Evolutionary conservation across 2,329 filamentous ascomycete genomes (phyloP), one percentile per base, ranked within the genome.

Genomic region (Colletotrichum godetiae): DNA sequence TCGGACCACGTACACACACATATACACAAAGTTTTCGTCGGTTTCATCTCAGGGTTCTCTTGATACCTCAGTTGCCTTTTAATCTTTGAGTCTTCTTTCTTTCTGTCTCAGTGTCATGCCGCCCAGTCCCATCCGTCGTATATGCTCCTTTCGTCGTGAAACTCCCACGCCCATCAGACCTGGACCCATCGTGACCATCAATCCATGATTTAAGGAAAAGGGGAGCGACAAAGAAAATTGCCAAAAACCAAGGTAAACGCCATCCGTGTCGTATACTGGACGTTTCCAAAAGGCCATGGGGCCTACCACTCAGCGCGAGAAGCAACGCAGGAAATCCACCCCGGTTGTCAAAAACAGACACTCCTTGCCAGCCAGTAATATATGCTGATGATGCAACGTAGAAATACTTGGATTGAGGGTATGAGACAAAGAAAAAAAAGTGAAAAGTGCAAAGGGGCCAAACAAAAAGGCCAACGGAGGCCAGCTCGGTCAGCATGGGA

Each of bases 391-490:
- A 73, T 73, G 70, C 67, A 73, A 70, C 55, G 70, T 70, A 73
- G 67, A 73, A 73, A 64, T 70, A 70, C 55, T 70, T 57, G 70
- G 67, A 73, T 65, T 73, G 70, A 65, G 67, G 70, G 66, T 73
- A 73, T 73, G 67, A 72, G 60, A 74, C 63, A 64, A 70, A 68
- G 69, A 67, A 70, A 64, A 68, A 64, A 63, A 53, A 62, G 68
- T 46, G 42, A 63, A 66, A 66, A 72, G 46, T 42, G 53, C 37
- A 52, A 4, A 22, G 22, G 15, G 59, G 37, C 53, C 31, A 37
- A 57, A 68, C 7, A 71, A 67, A 24, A 29, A 59, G 62, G 27
- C 72, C 57, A 72, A 74, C 72, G 42, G 62, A 74, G 72, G 57
- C 72, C 72, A 62, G 72, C 72, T 74, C 72, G 62, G 72, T 74